Conservation (phyloP, 1,284 basidiomycete species). For the Mycosarcoma maydis region DNA sequence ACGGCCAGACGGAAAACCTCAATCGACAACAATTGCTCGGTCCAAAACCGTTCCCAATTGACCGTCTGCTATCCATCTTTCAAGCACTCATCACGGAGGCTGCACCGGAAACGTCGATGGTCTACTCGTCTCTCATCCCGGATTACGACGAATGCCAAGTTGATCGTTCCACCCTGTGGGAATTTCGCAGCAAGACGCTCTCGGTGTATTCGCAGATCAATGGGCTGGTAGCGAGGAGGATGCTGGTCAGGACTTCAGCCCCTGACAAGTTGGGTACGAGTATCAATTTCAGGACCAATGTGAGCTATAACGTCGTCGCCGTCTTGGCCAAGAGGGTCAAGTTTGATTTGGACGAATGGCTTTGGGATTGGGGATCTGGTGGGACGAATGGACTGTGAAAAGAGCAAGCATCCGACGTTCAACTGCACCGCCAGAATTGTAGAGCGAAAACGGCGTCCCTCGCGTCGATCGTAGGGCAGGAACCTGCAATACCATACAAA, state of each 20-base stretch:
- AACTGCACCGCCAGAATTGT: too few species aligned
- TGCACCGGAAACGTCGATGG: slow-evolving; percentile 71
- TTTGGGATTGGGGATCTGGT: slow-evolving; percentile 50
- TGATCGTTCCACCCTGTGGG: slow-evolving; percentile 36
- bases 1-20: slow-evolving; percentile 37
- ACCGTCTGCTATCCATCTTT: slow-evolving; percentile 83
- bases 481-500: too few species aligned
- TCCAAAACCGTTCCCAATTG: slow-evolving; percentile 81
- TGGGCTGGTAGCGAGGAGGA: slow-evolving; percentile 36
- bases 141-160: too few species aligned
- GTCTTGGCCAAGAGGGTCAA: slow-evolving; percentile 40
- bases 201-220: slow-evolving; percentile 49
- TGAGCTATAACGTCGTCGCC: slow-evolving; percentile 31
- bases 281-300: slow-evolving; percentile 48
- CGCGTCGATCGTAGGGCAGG: too few species aligned
- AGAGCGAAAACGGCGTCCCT: too few species aligned
- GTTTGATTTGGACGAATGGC: slow-evolving; percentile 52
- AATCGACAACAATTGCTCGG: slow-evolving; percentile 82
- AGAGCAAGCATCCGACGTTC: too few species aligned
- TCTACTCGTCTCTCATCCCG: slow-evolving; percentile 21
- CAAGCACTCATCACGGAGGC: slow-evolving; percentile 85
- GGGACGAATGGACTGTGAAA: slow-evolving; percentile 18
- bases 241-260: slow-evolving; percentile 40
- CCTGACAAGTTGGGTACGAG: slow-evolving; percentile 40
- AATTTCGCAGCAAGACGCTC: slow-evolving; percentile 24